Conservation (phyloP, 148 eudicot species). For the Salicornia ramosissima region DNA sequence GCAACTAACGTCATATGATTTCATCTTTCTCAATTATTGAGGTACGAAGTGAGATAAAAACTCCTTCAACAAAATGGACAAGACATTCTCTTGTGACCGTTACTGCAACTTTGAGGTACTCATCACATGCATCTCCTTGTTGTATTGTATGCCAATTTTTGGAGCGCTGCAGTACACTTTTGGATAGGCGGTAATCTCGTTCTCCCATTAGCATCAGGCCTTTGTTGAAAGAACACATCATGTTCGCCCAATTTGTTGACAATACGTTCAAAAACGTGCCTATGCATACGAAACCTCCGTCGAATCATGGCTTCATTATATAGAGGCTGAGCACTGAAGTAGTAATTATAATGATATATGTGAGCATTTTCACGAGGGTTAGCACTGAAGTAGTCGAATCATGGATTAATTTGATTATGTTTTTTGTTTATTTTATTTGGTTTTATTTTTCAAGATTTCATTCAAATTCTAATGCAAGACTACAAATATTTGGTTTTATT, state of each 20-base stretch:
- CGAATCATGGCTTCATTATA: too few relatives aligned
- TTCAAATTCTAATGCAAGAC: too few relatives aligned
- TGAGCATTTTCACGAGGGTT: too few relatives aligned
- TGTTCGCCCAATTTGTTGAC: background rate
- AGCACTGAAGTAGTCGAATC: too few relatives aligned
- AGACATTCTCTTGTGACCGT: background rate
- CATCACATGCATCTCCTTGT: background rate
- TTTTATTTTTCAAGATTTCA: too few relatives aligned
- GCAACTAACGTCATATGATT: background rate
- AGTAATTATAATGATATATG: too few relatives aligned
- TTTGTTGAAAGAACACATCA: background rate
- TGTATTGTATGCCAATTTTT: background rate
- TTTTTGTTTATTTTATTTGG: too few relatives aligned
- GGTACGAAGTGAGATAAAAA: too few relatives aligned
- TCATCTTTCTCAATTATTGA: background rate
- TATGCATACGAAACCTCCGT: conserved; percentile 1
- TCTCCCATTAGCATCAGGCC: background rate
- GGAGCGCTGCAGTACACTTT: background rate
- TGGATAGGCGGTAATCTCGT: background rate
- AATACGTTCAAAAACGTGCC: background rate
- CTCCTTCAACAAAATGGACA: conserved; percentile 2
- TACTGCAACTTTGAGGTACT: background rate
- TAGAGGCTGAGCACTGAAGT: too few relatives aligned
- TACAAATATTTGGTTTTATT: too few relatives aligned
- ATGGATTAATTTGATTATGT: too few relatives aligned